Evolutionary conservation across 83 land plant genomes (phyloP).

Genomic region (Picea mariana): DNA sequence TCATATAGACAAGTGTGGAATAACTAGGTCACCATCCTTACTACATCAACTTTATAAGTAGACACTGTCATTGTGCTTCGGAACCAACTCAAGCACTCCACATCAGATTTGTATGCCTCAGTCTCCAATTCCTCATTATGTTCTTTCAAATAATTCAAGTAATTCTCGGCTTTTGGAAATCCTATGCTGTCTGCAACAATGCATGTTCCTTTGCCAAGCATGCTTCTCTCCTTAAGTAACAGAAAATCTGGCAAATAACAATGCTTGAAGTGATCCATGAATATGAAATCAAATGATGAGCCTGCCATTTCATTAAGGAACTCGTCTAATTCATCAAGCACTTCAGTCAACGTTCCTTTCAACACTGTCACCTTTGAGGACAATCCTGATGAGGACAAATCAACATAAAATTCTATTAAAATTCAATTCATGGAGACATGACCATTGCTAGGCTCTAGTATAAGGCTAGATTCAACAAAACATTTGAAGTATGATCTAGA

Average conservation of each 20-base stretch:
- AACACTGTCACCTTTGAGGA: slow-evolving; percentile 26
- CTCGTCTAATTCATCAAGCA: slow-evolving; percentile 12
- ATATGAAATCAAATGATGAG: slow-evolving; percentile 23
- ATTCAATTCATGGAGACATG: no score
- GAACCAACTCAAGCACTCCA: slow-evolving; percentile 22
- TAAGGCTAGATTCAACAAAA: no score
- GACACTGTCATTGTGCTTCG: slow-evolving; percentile 20
- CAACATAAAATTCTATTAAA: not conserved
- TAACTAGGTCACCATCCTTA: no score
- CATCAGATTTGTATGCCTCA: slow-evolving; percentile 6
- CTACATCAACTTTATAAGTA: slow-evolving; percentile 15
- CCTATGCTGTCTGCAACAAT: slow-evolving; percentile 22
- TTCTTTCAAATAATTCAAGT: slow-evolving; percentile 13
- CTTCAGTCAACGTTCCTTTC: slow-evolving; percentile 16
- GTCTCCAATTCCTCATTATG: slow-evolving; percentile 23
- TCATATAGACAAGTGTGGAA: no score
- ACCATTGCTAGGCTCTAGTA: no score
- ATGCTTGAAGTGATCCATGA: slow-evolving; percentile 20
- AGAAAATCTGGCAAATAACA: slow-evolving; percentile 16
- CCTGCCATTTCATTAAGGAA: slow-evolving; percentile 1
- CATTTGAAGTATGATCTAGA: no score
- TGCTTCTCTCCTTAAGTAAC: slow-evolving; percentile 1
- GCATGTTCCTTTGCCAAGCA: slow-evolving; percentile 23
- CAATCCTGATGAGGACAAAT: slow-evolving; percentile 7
- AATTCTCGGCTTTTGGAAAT: slow-evolving; percentile 20